Conservation (phyloP, 2,329 filamentous ascomycete genomes). For the Mariannaea sp. region DNA sequence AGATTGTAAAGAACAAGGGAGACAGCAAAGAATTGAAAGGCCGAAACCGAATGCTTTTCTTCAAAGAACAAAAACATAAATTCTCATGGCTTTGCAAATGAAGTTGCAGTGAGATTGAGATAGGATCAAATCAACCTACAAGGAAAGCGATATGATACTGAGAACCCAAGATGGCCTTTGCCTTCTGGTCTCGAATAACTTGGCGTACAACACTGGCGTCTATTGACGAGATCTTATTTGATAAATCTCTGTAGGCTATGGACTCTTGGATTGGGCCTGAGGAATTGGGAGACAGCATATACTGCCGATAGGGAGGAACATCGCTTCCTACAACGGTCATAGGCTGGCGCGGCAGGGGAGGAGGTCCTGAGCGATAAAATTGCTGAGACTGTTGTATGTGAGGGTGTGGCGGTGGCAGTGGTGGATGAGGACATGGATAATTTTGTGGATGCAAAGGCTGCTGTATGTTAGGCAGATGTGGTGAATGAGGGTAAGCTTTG, state of each 20-base stretch:
- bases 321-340: background rate
- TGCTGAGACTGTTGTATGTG: background rate
- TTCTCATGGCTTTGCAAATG: no score
- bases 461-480: background rate
- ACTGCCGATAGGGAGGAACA: background rate
- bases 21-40: no score
- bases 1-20: no score
- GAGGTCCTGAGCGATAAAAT: background rate
- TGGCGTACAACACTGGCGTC: slow-evolving; percentile 53
- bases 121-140: slow-evolving; percentile 44
- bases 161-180: slow-evolving; percentile 55
- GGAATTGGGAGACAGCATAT: background rate
- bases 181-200: slow-evolving; percentile 55
- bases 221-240: slow-evolving; percentile 44
- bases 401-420: background rate
- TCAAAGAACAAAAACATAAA: no score
- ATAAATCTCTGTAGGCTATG: slow-evolving; percentile 32
- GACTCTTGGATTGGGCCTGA: slow-evolving; percentile 37
- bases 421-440: background rate
- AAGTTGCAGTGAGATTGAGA: background rate
- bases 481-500: slow-evolving; percentile 3
- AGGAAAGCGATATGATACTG: slow-evolving; percentile 59
- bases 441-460: background rate
- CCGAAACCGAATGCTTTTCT: no score
- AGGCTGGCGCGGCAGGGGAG: background rate